Evolutionary conservation across 345 rosid species (phyloP).

Genomic region (Eucalyptus pauciflora): DNA sequence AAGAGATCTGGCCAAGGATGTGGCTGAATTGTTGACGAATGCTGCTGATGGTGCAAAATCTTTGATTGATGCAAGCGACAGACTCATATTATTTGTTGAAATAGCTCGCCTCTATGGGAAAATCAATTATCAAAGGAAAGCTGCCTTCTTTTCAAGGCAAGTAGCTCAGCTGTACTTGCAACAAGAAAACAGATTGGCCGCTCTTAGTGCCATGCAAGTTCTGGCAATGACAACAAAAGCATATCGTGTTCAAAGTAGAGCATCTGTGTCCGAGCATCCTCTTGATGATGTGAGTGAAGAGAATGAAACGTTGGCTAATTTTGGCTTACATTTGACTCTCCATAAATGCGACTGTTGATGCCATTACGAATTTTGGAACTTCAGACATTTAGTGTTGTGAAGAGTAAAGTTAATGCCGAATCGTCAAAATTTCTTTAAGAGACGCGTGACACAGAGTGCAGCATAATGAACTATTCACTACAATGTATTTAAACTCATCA

Average conservation of each 20-base stretch:
- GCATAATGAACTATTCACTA: neutral
- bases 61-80: conserved; percentile 88
- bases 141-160: conserved; percentile 98
- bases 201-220: conserved; percentile 95
- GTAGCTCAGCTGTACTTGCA: conserved; percentile 94
- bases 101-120: conserved; percentile 88
- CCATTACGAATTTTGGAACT: neutral
- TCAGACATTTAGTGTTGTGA: neutral
- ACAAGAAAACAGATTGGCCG: conserved; percentile 88
- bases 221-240: conserved; percentile 92
- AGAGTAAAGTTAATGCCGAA: neutral
- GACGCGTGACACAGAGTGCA: neutral
- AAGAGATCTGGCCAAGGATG: conserved; percentile 82
- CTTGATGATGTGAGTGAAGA: conserved; percentile 36
- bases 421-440: neutral
- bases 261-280: conserved; percentile 46
- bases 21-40: conserved; percentile 76
- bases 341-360: neutral
- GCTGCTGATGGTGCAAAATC: conserved; percentile 98
- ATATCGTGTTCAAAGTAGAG: conserved; percentile 84
- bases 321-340: neutral
- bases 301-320: neutral
- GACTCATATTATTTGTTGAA: conserved; percentile 82
- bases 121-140: conserved; percentile 89
- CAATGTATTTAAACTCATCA: neutral